Evolutionary conservation across 306 rosid species (phyloP).

Genomic region (Cicer pinnatifidum): DNA sequence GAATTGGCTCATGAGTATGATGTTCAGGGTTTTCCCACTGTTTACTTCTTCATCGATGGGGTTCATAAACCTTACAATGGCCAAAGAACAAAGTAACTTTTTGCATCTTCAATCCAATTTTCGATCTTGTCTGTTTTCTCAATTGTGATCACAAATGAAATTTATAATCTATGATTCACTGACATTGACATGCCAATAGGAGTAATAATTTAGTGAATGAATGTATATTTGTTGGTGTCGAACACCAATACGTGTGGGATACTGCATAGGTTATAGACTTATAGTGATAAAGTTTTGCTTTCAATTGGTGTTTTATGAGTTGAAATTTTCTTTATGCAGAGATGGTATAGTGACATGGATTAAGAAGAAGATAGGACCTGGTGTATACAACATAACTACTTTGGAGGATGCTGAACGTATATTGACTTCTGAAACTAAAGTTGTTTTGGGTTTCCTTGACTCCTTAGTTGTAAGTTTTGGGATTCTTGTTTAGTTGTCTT

Average conservation of each 20-base stretch:
- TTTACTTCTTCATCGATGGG: slow-evolving; percentile 80
- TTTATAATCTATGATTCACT: neutral
- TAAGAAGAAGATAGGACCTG: slow-evolving; percentile 95
- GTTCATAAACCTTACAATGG: slow-evolving; percentile 84
- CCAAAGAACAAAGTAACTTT: slow-evolving; percentile 75
- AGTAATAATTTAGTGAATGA: neutral
- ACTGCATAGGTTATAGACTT: neutral
- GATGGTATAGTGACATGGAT: slow-evolving; percentile 91
- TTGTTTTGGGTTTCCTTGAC: slow-evolving; percentile 86
- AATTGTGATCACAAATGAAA: neutral
- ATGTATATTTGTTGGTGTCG: neutral
- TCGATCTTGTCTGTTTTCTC: neutral
- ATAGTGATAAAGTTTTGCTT: neutral
- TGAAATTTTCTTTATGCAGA: slow-evolving; percentile 47
- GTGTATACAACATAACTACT: slow-evolving; percentile 72
- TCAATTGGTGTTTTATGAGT: slow-evolving; percentile 23
- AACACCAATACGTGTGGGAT: neutral
- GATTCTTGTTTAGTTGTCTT: neutral
- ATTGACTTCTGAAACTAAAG: slow-evolving; percentile 71
- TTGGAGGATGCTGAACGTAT: slow-evolving; percentile 79
- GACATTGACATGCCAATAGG: neutral
- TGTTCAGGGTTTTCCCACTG: slow-evolving; percentile 85
- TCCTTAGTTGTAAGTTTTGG: slow-evolving; percentile 77
- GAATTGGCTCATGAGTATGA: slow-evolving; percentile 81
- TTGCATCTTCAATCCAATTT: neutral